Evolutionary conservation across 192 early-diverging fungal species (phyloP), one percentile per base, ranked within the genome.

Genomic region (Pecoramyces ruminantium): DNA sequence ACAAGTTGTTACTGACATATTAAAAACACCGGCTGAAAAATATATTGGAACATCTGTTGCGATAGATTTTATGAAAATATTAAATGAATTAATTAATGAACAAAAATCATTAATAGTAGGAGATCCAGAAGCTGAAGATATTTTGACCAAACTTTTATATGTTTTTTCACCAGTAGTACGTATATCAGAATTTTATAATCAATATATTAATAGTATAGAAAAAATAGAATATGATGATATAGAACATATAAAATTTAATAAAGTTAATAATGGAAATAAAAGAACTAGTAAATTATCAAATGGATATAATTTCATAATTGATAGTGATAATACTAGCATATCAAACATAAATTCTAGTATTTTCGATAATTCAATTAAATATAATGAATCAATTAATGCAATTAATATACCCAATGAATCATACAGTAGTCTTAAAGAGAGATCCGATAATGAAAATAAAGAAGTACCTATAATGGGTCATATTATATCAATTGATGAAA

Each of bases 61-160:
- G 0, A 85, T 84, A n/a, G 84, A 92, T 79, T 87, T 91, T n/a
- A 92, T 92, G 91, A 88, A 91, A 78, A 82, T 83, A 9, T 81
- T 92, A 9, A 86, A 92, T 77, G 86, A 87, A 28, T 77, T 92
- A 14, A 89, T 89, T 85, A 90, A 92, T 81, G 80, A 86, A 29
- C 89, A 90, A 82, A 83, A 88, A n/a, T 81, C 83, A 11, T 86
- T 89, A 84, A 87, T 86, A 17, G 90, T 91, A 4, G 88, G 87
- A 13, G 91, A 91, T 79, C 84, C 87, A 11, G 91, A 89, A 77
- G 91, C 86, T 1, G 88, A 91, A 80, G 91, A 92, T 58, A 78
- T 92, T 17, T 29, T 92, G 38, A 88, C 89, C 0, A 87, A 88
- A 79, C 80, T 92, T 25, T 84, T 89, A 15, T 92, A 88, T 81